Evolutionary conservation across 2,329 filamentous ascomycete genomes (phyloP).

Genomic region (Alternaria ethzedia): DNA sequence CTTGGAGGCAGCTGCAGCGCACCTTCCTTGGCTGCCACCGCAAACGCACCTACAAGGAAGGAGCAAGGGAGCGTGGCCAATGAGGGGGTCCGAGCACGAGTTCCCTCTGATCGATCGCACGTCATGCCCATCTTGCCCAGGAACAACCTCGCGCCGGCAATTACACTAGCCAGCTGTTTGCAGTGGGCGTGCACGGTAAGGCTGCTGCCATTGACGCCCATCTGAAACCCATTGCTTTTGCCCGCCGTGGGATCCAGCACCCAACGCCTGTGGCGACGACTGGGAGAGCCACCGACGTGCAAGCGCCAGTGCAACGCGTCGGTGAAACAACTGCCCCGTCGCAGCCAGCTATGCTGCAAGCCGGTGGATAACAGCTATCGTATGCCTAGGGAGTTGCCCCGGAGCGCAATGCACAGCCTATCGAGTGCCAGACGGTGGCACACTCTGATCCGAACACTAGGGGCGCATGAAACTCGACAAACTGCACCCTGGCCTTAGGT

Average conservation of each 20-base stretch:
- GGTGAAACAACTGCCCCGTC: conserved; percentile 18
- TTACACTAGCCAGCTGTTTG: conserved; percentile 32
- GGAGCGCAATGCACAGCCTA: conserved; percentile 15
- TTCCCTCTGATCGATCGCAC: conserved; percentile 25
- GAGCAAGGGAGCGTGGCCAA: conserved; percentile 31
- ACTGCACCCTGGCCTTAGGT: conserved; percentile 9
- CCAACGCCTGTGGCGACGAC: conserved; percentile 6
- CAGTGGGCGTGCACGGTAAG: conserved; percentile 16
- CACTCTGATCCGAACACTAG: conserved; percentile 16
- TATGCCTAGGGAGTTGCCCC: conserved; percentile 4
- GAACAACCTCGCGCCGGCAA: conserved; percentile 25
- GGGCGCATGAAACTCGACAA: conserved; percentile 28
- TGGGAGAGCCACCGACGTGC: neutral
- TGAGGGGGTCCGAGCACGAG: conserved; percentile 22
- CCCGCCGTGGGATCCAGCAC: neutral
- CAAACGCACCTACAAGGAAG: conserved; percentile 33
- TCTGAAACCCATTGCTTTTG: conserved; percentile 13
- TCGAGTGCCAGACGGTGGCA: conserved; percentile 7
- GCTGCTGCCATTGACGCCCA: conserved; percentile 24
- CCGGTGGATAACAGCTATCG: conserved; percentile 16
- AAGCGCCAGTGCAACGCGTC: conserved; percentile 19
- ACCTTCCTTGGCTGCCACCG: conserved; percentile 19
- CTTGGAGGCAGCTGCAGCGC: conserved; percentile 9
- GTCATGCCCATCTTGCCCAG: conserved; percentile 23
- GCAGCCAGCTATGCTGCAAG: conserved; percentile 10